Evolutionary conservation across 331 rosid genomes (phyloP).

Genomic region (Dryas integrifolia): DNA sequence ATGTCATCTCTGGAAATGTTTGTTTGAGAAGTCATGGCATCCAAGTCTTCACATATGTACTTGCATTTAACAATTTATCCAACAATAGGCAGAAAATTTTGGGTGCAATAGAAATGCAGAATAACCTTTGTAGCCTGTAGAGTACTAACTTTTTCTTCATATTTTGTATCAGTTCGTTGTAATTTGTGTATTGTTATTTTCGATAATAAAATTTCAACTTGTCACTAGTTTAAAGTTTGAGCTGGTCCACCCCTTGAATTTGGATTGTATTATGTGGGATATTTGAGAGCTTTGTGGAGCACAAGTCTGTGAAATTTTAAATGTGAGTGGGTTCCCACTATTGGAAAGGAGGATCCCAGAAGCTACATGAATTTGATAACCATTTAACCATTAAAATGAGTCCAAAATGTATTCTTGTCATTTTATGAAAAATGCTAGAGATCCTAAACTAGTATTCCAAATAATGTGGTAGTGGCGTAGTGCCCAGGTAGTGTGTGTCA

Average conservation of each 20-base stretch:
- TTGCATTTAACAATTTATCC: conserved; percentile 15
- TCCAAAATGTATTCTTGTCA: too few relatives aligned
- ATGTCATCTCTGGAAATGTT: conserved; percentile 11
- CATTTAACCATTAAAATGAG: too few relatives aligned
- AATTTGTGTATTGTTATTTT: not conserved
- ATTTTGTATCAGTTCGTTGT: conserved; percentile 7
- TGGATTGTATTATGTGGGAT: too few relatives aligned
- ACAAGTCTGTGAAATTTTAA: too few relatives aligned
- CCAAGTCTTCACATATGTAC: conserved; percentile 30
- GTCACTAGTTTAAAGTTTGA: not conserved
- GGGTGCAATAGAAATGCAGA: conserved; percentile 23
- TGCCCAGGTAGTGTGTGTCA: too few relatives aligned
- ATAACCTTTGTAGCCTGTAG: conserved; percentile 21
- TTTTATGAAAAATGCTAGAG: too few relatives aligned
- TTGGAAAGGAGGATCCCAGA: too few relatives aligned
- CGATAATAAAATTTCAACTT: not conserved
- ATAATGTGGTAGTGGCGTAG: too few relatives aligned
- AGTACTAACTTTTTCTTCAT: conserved; percentile 8
- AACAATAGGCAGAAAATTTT: conserved; percentile 32
- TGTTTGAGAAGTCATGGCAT: conserved; percentile 32
- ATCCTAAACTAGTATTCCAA: too few relatives aligned
- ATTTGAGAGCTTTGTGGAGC: too few relatives aligned
- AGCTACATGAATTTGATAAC: too few relatives aligned
- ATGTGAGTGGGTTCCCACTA: too few relatives aligned
- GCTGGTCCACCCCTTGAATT: not conserved